Conservation (phyloP, 441 rosid species). For the Melastoma candidum region DNA sequence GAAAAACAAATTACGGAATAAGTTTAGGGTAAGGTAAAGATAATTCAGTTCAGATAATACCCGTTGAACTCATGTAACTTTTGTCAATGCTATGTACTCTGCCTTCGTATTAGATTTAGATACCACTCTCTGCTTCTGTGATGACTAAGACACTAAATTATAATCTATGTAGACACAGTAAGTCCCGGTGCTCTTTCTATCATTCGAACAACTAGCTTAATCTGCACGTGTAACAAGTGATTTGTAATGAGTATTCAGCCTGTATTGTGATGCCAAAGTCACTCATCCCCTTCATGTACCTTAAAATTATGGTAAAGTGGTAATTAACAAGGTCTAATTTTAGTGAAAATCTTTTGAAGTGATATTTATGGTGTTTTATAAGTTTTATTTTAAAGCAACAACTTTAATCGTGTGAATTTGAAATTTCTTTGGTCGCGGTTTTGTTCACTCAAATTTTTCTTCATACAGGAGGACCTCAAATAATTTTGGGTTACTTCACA, state of each 20-base stretch:
- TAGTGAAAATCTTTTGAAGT: no score
- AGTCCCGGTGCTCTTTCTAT: background rate
- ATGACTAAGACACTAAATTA: background rate
- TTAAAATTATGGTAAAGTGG: background rate
- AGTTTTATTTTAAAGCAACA: no score
- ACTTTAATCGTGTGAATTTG: no score
- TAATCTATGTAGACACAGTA: background rate
- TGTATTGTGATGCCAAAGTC: background rate
- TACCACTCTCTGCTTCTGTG: slow-evolving; percentile 1
- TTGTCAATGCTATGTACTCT: background rate
- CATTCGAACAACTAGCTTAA: background rate
- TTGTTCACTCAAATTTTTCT: no score
- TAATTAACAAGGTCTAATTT: no score
- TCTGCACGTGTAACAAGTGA: background rate
- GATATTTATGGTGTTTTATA: no score
- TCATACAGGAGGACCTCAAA: no score
- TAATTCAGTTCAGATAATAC: no score
- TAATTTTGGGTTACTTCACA: no score
- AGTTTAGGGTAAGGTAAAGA: no score
- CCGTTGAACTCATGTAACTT: background rate
- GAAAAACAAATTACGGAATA: no score
- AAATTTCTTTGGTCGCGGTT: no score
- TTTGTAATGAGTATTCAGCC: background rate
- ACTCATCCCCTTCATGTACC: background rate
- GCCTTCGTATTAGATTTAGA: slow-evolving; percentile 1